Evolutionary conservation across 2,329 filamentous ascomycete genomes (phyloP), one percentile per base, ranked within the genome.

Genomic region (Tolypocladium pustulatum): DNA sequence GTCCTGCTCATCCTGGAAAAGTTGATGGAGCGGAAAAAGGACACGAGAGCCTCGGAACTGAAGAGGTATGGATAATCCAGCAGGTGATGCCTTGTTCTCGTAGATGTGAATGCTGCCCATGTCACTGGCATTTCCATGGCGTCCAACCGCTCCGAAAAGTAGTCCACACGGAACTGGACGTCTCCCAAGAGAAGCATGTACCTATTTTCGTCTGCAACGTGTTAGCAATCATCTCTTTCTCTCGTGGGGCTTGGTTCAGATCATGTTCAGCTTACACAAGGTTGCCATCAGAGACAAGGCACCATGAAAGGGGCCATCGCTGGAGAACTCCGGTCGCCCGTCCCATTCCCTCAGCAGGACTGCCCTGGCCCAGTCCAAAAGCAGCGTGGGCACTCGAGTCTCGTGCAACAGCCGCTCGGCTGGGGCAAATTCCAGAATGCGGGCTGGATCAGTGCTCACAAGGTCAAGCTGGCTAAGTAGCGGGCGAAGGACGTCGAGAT

Each of bases 11-110:
- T 97, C 20, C 82, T 82, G 0, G 89, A 84, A 66, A 94, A 91
- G 68, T 96, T 97, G 67, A 96, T 86, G 4, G 90, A 84, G 22
- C 93, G 86, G 70, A 97, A 97, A 69, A 91, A 96, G 0, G 85
- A 85, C 3, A 96, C 87, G 3, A 96, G 75, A 1, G 84, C 84
- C 0, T 86, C 80, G 0, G 86, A 81, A 25, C 81, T 85, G 66
- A 97, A 96, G 0, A 97, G 78, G 67, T 88, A 95, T 0, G 90
- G 85, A 62, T 88, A 90, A 60, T 91, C 86, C 4, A 97, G 76
- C 0, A 97, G 75, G 71, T 97, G 91, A 27, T 86, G 75, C 34
- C 77, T 83, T 64, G 85, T 85, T 60, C 79, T 83, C 37, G 84
- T 86, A 0, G 82, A 76, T 2, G 75, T 75, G 61, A 84, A 86